A percentile compares a stretch with the other conserved stretches of the same genome.
Evolutionary conservation across 2,329 filamentous ascomycete species (phyloP).

Genomic region (Ramularia collo-cygni): DNA sequence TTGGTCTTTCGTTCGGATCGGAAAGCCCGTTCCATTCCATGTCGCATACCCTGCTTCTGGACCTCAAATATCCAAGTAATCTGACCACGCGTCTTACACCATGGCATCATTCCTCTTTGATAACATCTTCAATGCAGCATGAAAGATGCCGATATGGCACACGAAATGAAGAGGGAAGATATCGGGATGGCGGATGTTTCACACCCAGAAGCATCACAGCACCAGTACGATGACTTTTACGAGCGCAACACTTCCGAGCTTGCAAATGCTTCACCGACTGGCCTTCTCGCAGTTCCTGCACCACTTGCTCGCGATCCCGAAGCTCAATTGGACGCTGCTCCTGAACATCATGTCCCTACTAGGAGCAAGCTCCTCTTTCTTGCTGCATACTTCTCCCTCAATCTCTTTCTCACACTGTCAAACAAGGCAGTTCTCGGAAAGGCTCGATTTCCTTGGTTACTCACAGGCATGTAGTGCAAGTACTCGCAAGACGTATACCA

Average conservation of each 20-base stretch:
- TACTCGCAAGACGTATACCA: too few relatives aligned
- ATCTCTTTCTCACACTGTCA: conserved; percentile 48
- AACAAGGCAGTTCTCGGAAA: conserved; percentile 49
- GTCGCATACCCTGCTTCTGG: too few relatives aligned
- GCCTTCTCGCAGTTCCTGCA: too few relatives aligned
- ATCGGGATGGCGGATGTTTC: not conserved
- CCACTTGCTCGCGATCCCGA: not conserved
- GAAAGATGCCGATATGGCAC: not conserved
- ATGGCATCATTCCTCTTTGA: too few relatives aligned
- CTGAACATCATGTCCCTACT: conserved; percentile 19
- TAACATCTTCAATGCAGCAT: not conserved
- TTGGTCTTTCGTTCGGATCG: too few relatives aligned
- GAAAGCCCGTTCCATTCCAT: too few relatives aligned
- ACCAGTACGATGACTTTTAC: too few relatives aligned
- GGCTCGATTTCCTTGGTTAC: conserved; percentile 55
- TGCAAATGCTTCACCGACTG: too few relatives aligned
- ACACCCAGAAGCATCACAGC: too few relatives aligned
- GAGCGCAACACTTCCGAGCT: too few relatives aligned
- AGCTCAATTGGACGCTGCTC: conserved; percentile 2
- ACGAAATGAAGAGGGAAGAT: not conserved
- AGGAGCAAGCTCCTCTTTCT: conserved; percentile 21
- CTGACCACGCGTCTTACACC: too few relatives aligned
- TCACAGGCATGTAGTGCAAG: conserved; percentile 34
- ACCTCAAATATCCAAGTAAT: too few relatives aligned
- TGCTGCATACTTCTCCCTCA: conserved; percentile 44